Evolutionary conservation across 768 basidiomycete species (phyloP).

Genomic region (Tricholoma flavovirens): DNA sequence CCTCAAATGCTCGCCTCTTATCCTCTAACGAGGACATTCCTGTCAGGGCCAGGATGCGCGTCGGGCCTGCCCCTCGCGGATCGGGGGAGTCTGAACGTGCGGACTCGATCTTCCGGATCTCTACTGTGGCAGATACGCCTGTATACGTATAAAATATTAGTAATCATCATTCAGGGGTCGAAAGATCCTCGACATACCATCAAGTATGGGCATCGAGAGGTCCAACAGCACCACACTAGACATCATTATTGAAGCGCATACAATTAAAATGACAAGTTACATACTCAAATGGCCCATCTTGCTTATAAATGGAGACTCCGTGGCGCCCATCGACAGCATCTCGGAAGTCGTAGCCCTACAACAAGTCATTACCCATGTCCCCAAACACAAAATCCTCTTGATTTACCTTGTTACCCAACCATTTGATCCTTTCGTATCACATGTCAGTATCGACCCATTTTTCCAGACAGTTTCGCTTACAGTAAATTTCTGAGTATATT

Average conservation of each 20-base stretch:
- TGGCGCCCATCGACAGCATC: conserved; percentile 83
- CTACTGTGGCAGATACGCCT: conserved; percentile 80
- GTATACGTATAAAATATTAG: not conserved
- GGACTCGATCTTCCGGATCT: conserved; percentile 73
- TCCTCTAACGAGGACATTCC: conserved; percentile 94
- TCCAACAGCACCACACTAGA: conserved; percentile 80
- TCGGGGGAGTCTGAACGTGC: conserved; percentile 26
- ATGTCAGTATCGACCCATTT: not conserved
- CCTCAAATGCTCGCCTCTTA: conserved; percentile 84
- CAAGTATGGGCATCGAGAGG: conserved; percentile 90
- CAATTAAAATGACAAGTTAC: conserved; percentile 21
- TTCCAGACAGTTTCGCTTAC: conserved; percentile 40
- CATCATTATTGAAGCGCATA: conserved; percentile 4
- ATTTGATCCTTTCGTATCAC: conserved; percentile 38
- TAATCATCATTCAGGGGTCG: not conserved
- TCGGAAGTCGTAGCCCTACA: conserved; percentile 63
- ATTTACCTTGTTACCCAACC: conserved; percentile 57
- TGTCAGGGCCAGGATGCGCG: conserved; percentile 81
- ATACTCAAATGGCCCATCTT: conserved; percentile 82
- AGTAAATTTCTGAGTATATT: conserved; percentile 76
- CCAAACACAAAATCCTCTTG: not conserved
- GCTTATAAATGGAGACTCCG: conserved; percentile 70
- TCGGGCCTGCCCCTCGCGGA: conserved; percentile 14
- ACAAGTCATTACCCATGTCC: not conserved
- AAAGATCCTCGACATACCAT: conserved; percentile 43